Conservation (phyloP, 768 basidiomycete genomes). For the Candolleomyces aberdarensis region DNA sequence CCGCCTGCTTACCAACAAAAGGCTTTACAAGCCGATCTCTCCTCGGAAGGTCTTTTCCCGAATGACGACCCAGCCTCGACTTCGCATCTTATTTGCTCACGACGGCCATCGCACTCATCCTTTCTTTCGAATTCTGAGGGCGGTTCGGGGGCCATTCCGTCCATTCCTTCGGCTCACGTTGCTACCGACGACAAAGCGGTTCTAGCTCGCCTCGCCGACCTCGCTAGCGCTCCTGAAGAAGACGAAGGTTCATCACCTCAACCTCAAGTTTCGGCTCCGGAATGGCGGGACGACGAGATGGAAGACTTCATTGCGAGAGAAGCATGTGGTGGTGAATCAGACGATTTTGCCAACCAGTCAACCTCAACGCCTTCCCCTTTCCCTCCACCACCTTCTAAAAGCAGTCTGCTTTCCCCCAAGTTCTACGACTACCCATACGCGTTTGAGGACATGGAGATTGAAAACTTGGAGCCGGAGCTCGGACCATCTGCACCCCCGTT, state of each 20-base stretch:
- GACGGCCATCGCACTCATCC: conserved; percentile 21
- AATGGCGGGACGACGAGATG: conserved; percentile 50
- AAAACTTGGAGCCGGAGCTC: conserved; percentile 27
- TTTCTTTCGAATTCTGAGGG: conserved; percentile 5
- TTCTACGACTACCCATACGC: conserved; percentile 40
- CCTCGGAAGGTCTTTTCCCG: conserved; percentile 14
- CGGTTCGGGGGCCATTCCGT: conserved; percentile 2
- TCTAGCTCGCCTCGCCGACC: conserved; percentile 49
- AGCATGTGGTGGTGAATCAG: neutral
- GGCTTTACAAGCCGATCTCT: conserved; percentile 15
- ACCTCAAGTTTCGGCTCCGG: conserved; percentile 43
- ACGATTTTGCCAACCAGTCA: conserved; percentile 7
- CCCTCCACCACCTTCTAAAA: conserved; percentile 45
- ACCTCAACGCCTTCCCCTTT: conserved; percentile 28
- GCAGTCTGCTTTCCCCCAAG: conserved; percentile 34
- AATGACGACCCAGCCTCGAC: conserved; percentile 11
- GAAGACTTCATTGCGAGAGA: conserved; percentile 29
- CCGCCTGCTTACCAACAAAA: conserved; percentile 43
- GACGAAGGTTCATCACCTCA: conserved; percentile 11
- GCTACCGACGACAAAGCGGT: conserved; percentile 63
- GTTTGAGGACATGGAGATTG: conserved; percentile 32
- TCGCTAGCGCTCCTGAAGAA: conserved; percentile 49
- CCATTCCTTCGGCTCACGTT: conserved; percentile 47
- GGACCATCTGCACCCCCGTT: conserved; percentile 47
- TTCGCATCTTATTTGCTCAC: conserved; percentile 14